Percentiles rank a stretch among this genome's conserved stretches.
These are phyloP conservation scores for Ascochyta fabae DNA, from an alignment of 2,329 filamentous ascomycete genomes.

Conservation along the genomic window DNA sequence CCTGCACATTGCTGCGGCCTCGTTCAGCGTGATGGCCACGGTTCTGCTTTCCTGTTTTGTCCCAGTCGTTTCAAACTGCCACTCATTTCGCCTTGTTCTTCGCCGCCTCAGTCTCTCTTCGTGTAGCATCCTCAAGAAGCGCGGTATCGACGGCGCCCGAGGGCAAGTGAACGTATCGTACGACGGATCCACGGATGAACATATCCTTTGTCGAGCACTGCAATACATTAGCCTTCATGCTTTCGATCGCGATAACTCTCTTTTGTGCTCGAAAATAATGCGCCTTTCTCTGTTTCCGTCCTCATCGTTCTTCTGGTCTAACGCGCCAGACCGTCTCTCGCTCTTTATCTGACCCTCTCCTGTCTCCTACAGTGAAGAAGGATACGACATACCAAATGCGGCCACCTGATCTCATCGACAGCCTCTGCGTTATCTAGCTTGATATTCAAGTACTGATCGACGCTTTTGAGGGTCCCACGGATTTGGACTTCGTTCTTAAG, in stretches of 20 bases:
- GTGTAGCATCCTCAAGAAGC: slow-evolving; percentile 82
- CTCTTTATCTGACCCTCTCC: no score
- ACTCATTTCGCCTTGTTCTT: slow-evolving; percentile 48
- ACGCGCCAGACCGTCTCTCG: no score
- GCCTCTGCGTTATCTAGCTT: slow-evolving; percentile 96
- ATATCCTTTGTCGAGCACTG: slow-evolving; percentile 89
- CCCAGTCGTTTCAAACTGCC: background rate
- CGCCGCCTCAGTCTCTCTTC: slow-evolving; percentile 45
- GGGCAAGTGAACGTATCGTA: slow-evolving; percentile 89
- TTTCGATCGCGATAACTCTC: background rate
- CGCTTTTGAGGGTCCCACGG: slow-evolving; percentile 91
- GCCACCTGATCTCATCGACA: slow-evolving; percentile 91
- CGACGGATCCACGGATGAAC: slow-evolving; percentile 92
- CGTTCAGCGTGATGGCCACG: slow-evolving; percentile 1
- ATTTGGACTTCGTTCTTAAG: slow-evolving; percentile 99
- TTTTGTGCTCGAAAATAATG: no score
- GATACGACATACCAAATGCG: slow-evolving; percentile 71
- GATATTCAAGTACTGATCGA: slow-evolving; percentile 99
- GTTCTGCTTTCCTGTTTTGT: background rate
- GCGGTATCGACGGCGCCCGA: slow-evolving; percentile 82
- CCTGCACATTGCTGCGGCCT: background rate
- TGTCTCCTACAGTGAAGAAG: background rate
- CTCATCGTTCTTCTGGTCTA: no score
- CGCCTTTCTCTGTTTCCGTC: no score
- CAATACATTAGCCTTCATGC: slow-evolving; percentile 5